Base-by-base conservation (phyloP, 345 rosid species). In the Kandelia obovata region DNA sequence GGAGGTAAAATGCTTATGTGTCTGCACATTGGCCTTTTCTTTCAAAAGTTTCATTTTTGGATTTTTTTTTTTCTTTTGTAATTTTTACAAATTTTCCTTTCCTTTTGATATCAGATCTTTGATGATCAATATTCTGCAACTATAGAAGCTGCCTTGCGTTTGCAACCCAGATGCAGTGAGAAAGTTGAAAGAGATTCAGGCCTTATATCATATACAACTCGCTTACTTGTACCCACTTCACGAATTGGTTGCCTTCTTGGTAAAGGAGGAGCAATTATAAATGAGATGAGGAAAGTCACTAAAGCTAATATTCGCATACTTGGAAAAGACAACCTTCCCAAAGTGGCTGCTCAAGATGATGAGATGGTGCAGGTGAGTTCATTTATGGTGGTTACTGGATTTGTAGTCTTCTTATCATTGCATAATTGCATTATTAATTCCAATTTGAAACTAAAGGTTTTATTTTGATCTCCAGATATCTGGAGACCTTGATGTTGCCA, bases 231-330 rank as follows among this genome's bases (percentile, higher is more conserved):
- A 67, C 98, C 98, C 32, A 83, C 96, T 74, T 87, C 94, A 60
- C 80, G 90, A 65, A 95, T 95, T 82, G 99, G 99, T 66, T 95
- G 99, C 80, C 87, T 95, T 58, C 89, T 95, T 74, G 99, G 99
- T 61, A 92, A 92, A 80, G 94, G 96, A 58, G 99, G 99, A 71
- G 77, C 84, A 64, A 90, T 95, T 72, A 88, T 92, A 70, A 84
- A 88, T 79, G 99, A 95, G 80, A 88, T 95, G 89, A 86, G 99
- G 82, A 85, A 89, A 75, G 62, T 79, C 49, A 92, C 97, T 6
- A 92, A 88, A 83, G 99, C 99, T 52, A 90, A 88, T 73, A 95
- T 95, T 66, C 92, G 97, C 31, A 86, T 95, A 47, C 90, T 92
- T 37, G 85, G 94, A 30, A 95, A 92, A 81, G 99, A 90, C 49